A percentile compares a stretch with the other conserved stretches of the same genome.
These are phyloP conservation scores for Solanum phureja DNA, from an alignment of 257 asterid species.

Conservation along the genomic window DNA sequence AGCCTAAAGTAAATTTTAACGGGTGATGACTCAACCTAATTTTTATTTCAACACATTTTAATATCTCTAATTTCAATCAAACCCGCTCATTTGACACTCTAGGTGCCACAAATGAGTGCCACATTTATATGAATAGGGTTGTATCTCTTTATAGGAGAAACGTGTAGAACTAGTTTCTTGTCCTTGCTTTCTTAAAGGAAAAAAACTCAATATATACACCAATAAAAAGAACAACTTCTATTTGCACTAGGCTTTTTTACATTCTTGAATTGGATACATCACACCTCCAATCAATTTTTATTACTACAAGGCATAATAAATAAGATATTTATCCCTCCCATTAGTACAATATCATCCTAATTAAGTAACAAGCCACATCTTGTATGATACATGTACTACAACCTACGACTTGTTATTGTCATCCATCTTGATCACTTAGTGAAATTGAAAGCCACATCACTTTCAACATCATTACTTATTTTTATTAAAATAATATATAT, in stretches of 20 bases:
- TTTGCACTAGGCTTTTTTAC: not conserved
- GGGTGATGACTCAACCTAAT: accelerated
- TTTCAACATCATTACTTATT: not conserved
- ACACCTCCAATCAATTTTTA: not conserved
- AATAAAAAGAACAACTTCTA: not conserved
- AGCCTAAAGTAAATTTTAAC: no score
- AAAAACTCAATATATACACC: not conserved
- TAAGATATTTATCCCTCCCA: not conserved
- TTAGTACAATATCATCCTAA: not conserved
- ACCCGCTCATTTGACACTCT: no score
- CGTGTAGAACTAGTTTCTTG: not conserved
- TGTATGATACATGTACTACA: not conserved
- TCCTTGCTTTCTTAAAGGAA: not conserved
- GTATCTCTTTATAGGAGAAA: not conserved
- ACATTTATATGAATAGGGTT: not conserved
- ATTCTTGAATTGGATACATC: not conserved
- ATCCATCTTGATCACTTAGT: not conserved
- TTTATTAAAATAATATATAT: not conserved
- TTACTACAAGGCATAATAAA: not conserved
- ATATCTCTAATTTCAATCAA: no score
- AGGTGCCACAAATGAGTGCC: not conserved
- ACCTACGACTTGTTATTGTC: not conserved
- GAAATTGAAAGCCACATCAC: not conserved
- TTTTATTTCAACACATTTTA: no score
- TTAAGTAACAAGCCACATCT: not conserved